phyloP scores from a whole-genome alignment of 192 early-diverging fungal species.

The Oehlia diaphana region DNA sequence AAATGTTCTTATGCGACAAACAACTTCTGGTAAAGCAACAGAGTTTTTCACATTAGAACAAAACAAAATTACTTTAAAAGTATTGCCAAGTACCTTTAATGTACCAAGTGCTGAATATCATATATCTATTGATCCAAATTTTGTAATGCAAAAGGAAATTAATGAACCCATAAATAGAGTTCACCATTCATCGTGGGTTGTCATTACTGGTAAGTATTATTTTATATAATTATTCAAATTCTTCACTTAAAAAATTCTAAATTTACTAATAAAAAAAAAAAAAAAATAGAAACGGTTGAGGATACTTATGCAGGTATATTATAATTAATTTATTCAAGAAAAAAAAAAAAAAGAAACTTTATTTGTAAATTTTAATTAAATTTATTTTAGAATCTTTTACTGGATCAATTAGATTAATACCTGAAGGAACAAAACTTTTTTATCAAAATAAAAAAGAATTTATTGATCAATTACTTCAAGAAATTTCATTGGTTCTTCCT shows the following conservation, averaged over 20 bases:
- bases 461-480: not conserved
- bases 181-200: not conserved
- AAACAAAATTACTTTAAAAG: not conserved
- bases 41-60: not conserved
- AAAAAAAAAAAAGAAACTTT: no score
- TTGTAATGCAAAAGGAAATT: not conserved
- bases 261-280: not conserved
- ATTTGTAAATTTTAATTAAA: not conserved
- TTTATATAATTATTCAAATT: not conserved
- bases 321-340: not conserved
- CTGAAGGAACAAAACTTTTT: not conserved
- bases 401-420: not conserved
- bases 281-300: not conserved
- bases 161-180: not conserved
- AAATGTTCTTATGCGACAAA: not conserved
- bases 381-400: not conserved
- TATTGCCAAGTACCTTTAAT: constrained; percentile 1
- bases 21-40: not conserved
- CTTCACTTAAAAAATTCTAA: not conserved
- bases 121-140: not conserved
- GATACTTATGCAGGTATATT: not conserved
- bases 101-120: not conserved
- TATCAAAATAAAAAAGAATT: not conserved
- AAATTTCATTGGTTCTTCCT: not conserved
- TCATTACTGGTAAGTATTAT: not conserved